Evolutionary conservation across 768 basidiomycete species (phyloP).

Genomic region (Podaxis sp.): DNA sequence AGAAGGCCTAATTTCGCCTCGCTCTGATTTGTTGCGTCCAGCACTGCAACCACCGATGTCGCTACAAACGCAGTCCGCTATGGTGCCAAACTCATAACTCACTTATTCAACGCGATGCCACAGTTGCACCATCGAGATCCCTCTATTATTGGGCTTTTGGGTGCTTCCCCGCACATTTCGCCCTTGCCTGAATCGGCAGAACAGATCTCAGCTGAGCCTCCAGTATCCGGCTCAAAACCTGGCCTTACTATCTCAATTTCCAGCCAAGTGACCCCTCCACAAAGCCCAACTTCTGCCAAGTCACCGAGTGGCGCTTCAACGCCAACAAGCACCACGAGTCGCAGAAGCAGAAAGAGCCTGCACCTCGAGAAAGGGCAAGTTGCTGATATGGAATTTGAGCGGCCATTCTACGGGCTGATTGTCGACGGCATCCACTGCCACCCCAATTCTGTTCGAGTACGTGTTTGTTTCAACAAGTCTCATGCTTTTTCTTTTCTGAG

Average conservation of each 20-base stretch:
- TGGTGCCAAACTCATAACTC: conserved; percentile 86
- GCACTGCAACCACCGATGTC: conserved; percentile 71
- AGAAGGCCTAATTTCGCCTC: background rate
- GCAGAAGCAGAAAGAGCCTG: conserved; percentile 31
- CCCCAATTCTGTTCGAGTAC: conserved; percentile 83
- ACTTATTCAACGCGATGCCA: conserved; percentile 93
- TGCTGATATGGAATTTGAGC: conserved; percentile 52
- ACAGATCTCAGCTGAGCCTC: background rate
- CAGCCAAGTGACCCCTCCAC: background rate
- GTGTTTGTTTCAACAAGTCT: conserved; percentile 24
- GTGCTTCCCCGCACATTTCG: conserved; percentile 66
- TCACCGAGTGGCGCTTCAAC: conserved; percentile 22
- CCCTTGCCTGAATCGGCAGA: conserved; percentile 20
- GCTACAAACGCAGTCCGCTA: conserved; percentile 68
- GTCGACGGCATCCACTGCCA: conserved; percentile 92
- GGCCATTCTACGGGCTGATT: conserved; percentile 88
- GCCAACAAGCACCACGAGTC: conserved; percentile 17
- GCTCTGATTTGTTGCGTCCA: conserved; percentile 27
- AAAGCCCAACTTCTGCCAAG: background rate
- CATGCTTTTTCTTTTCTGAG: background rate
- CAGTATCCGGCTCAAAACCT: background rate
- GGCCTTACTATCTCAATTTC: background rate
- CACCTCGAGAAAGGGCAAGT: conserved; percentile 50
- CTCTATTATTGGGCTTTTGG: conserved; percentile 86
- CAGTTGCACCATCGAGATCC: conserved; percentile 89